Conservation (phyloP, 371 early-diverging fungal genomes). For the Mortierella sp. region DNA sequence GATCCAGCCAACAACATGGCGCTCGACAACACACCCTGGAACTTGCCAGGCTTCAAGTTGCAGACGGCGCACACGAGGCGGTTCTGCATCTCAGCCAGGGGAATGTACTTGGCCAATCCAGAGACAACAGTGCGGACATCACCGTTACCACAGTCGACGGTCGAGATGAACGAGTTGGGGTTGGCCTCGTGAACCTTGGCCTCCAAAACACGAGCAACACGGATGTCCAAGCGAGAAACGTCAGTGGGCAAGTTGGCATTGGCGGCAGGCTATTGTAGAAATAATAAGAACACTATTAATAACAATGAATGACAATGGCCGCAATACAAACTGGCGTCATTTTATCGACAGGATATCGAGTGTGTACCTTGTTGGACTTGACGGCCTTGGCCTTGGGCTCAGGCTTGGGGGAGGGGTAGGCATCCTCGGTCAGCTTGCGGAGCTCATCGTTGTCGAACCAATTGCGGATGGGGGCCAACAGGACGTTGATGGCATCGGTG, state of each 20-base stretch:
- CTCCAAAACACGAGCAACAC: slow-evolving; percentile 65
- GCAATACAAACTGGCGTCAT: no score
- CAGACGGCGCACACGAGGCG: slow-evolving; percentile 65
- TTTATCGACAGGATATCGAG: no score
- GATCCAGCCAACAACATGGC: slow-evolving; percentile 73
- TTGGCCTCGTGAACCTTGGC: slow-evolving; percentile 61
- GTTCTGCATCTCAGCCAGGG: slow-evolving; percentile 62
- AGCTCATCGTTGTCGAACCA: slow-evolving; percentile 76
- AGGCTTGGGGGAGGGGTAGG: slow-evolving; percentile 74
- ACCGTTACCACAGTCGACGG: slow-evolving; percentile 67
- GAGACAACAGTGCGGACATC: slow-evolving; percentile 82
- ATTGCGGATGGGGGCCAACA: slow-evolving; percentile 95
- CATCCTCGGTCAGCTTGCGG: slow-evolving; percentile 68
- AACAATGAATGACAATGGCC: neutral
- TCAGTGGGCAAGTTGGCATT: slow-evolving; percentile 42
- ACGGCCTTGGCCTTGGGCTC: slow-evolving; percentile 45
- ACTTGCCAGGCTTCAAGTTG: slow-evolving; percentile 71
- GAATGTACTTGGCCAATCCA: slow-evolving; percentile 77
- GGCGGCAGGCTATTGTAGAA: slow-evolving; percentile 30
- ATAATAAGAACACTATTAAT: neutral
- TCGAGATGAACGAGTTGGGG: slow-evolving; percentile 65
- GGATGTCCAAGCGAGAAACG: slow-evolving; percentile 61
- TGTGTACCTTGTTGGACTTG: slow-evolving; percentile 53
- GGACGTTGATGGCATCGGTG: slow-evolving; percentile 84
- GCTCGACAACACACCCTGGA: slow-evolving; percentile 69